A percentile compares a stretch with the other conserved stretches of the same genome.
Evolutionary conservation across 306 rosid species (phyloP).

Genomic region (Quercus variabilis): DNA sequence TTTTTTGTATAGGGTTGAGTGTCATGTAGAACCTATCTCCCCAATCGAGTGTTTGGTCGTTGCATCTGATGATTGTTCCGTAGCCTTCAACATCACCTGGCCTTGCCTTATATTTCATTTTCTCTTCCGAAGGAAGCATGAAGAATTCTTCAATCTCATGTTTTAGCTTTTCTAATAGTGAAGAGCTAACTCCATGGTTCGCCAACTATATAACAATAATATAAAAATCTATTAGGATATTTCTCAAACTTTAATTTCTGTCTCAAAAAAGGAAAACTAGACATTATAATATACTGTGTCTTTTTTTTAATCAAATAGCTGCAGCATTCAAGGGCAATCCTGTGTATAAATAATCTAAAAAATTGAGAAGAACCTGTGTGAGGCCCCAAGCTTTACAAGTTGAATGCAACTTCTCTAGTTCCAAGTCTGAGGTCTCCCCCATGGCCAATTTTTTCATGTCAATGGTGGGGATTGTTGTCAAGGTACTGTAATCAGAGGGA

Average conservation of each 20-base stretch:
- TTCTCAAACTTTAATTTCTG: background rate
- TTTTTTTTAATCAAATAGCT: background rate
- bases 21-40: conserved; percentile 64
- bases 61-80: conserved; percentile 39
- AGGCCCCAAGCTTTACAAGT: conserved; percentile 81
- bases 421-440: conserved; percentile 11
- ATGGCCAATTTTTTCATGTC: conserved; percentile 35
- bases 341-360: background rate
- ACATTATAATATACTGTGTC: background rate
- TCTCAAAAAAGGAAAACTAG: background rate
- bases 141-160: conserved; percentile 59
- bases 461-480: conserved; percentile 45
- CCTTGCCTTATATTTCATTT: conserved; percentile 43
- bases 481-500: conserved; percentile 17
- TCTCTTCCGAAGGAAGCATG: conserved; percentile 61
- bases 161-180: conserved; percentile 41
- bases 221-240: background rate
- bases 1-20: conserved; percentile 48
- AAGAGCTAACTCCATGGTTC: conserved; percentile 66
- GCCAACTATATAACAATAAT: conserved; percentile 39
- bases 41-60: conserved; percentile 79
- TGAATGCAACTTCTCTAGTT: conserved; percentile 46
- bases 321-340: background rate
- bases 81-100: conserved; percentile 73
- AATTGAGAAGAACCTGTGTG: conserved; percentile 50